Base-by-base conservation (phyloP, 192 early-diverging fungal genomes). In the Kappamyces sp. region DNA sequence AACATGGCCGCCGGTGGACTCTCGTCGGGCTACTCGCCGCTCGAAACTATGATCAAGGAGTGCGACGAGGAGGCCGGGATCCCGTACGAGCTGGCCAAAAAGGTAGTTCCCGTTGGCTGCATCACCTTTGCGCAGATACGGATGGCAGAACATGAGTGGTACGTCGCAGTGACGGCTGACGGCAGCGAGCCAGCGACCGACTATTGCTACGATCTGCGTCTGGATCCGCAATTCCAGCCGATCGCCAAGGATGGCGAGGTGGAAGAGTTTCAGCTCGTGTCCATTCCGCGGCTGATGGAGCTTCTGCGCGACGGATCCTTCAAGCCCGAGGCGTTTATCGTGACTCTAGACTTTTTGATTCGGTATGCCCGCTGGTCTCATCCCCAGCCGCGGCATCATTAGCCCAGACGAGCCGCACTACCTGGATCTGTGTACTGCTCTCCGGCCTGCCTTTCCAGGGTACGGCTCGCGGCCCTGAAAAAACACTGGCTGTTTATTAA, bases 51-150 rank as follows among this genome's bases (percentile, higher is more conserved):
- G 15, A 57, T 91, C 35, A 91, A 91, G 68, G 96, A 99, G 61
- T 91, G 87, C 62, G 73, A 76, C 42, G 96, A 99, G 69, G 96
- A 99, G 62, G 94, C 86, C 4, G 80, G 80, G 8, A 74, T 98
- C 22, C 54, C 46, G 73, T 81, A 0, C 34, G 48, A 74, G 1
- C 49, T 91, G 32, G 80, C 88, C 4, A 12, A 66, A 12, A 70
- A 67, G n/a, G 76, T 83, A 0, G 33, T 61, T 4, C 61, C 71
- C 8, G 79, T 75, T 0, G 86, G 89, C 1, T 81, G 74, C 0
- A 76, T 96, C 22, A 75, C 86, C 30, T 94, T 91, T 64, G n/a
- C n/a, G n/a, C n/a, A n/a, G n/a, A n/a, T n/a, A n/a, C n/a, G n/a
- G n/a, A n/a, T n/a, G n/a, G n/a, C n/a, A n/a, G n/a, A n/a, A n/a